These are phyloP conservation scores for Dothistroma septosporum DNA, from an alignment of 2,329 filamentous ascomycete species.

Conservation along the genomic window DNA sequence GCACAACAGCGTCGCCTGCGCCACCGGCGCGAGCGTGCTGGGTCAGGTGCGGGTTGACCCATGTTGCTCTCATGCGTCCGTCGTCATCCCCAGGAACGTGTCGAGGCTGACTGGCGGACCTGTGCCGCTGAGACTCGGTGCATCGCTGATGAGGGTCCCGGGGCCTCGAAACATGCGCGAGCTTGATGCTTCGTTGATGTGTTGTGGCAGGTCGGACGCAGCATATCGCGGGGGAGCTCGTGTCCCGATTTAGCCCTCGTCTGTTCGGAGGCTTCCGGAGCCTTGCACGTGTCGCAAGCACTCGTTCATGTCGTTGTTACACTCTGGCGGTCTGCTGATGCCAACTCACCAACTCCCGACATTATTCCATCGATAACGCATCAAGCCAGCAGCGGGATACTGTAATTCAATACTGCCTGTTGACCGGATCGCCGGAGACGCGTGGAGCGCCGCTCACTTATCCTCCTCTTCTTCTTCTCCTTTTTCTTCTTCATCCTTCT, in stretches of 20 bases:
- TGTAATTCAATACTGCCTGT: not conserved
- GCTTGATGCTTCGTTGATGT: not conserved
- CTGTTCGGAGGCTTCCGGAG: not conserved
- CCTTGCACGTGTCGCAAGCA: constrained; percentile 2
- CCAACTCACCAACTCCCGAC: not conserved
- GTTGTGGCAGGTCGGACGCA: not conserved
- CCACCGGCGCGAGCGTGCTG: constrained; percentile 4
- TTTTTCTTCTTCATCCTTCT: constrained; percentile 20
- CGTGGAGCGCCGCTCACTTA: not conserved
- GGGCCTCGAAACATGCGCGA: not conserved
- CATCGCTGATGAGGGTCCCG: not conserved
- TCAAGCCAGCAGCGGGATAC: not conserved
- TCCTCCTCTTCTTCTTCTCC: not conserved
- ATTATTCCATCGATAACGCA: not conserved
- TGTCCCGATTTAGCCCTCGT: not conserved
- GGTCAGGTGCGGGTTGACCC: constrained; percentile 2
- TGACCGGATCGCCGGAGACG: not conserved
- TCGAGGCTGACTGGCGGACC: constrained; percentile 2
- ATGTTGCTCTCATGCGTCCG: constrained; percentile 6
- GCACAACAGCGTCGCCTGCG: constrained; percentile 1
- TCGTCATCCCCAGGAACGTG: constrained; percentile 19
- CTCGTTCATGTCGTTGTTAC: not conserved
- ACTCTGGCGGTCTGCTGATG: constrained; percentile 1
- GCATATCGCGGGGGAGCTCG: not conserved
- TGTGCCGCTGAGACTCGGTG: not conserved